These are phyloP conservation scores for Eucalyptus tenuipes DNA, from an alignment of 345 rosid genomes.

Conservation along the genomic window DNA sequence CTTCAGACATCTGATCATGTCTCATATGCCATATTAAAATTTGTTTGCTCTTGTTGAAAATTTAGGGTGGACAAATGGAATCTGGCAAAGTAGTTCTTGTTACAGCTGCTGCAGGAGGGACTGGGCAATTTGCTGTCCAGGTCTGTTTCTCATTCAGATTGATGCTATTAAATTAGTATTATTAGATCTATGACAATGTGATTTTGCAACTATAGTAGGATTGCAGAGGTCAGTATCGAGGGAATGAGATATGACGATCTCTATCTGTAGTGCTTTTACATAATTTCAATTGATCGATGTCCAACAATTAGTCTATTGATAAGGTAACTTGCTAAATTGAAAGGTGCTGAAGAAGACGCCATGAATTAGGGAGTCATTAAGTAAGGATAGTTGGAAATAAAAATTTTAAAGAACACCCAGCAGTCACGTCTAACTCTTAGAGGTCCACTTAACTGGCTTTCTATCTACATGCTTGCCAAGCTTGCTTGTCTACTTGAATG, in stretches of 20 bases:
- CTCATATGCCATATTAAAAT: not conserved
- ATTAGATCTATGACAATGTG: not conserved
- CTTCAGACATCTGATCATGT: not conserved
- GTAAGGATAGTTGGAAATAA: not conserved
- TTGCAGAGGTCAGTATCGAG: not conserved
- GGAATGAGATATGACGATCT: not conserved
- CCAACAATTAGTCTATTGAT: not conserved
- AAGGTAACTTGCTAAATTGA: not conserved
- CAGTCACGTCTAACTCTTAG: not conserved
- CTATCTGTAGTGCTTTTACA: not conserved
- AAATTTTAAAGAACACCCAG: not conserved
- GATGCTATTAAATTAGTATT: not conserved
- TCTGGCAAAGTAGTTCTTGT: conserved; percentile 77
- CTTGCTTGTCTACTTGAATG: not conserved
- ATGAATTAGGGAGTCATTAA: not conserved
- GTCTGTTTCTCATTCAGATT: conserved; percentile 11
- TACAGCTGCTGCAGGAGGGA: conserved; percentile 98
- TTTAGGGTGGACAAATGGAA: conserved; percentile 76
- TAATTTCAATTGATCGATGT: not conserved
- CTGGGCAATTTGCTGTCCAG: conserved; percentile 98
- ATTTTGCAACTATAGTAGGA: not conserved
- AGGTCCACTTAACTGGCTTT: not conserved
- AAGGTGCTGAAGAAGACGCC: not conserved
- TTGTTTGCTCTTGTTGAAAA: not conserved
- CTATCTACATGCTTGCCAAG: not conserved